Conservation (phyloP, 371 early-diverging fungal species). For the Mortierella sp. region DNA sequence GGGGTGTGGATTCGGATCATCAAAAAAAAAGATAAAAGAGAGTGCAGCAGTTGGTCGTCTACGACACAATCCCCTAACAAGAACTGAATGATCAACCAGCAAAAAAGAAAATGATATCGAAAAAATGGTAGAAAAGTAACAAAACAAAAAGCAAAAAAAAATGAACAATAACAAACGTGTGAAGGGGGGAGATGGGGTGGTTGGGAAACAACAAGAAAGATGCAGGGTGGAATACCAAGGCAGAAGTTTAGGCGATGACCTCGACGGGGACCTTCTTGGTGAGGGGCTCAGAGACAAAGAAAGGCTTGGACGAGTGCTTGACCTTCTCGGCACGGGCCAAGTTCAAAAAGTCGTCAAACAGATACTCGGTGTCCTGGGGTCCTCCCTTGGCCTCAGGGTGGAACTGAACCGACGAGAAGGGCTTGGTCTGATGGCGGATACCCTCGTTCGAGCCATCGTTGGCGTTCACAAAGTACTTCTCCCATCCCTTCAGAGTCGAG, state of each 20-base stretch:
- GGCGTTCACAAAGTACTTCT: slow-evolving; percentile 90
- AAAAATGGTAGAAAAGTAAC: not conserved
- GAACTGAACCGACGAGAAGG: slow-evolving; percentile 93
- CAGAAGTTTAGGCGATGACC: slow-evolving; percentile 30
- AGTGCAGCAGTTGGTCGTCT: slow-evolving; percentile 21
- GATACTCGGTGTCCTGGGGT: slow-evolving; percentile 91
- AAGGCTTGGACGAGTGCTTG: slow-evolving; percentile 49
- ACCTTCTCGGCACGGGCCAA: slow-evolving; percentile 62
- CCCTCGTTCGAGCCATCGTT: slow-evolving; percentile 97
- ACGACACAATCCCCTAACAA: too few relatives aligned
- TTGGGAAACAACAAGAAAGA: not conserved
- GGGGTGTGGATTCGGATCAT: too few relatives aligned
- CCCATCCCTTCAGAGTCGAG: slow-evolving; percentile 69
- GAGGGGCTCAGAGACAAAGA: slow-evolving; percentile 39
- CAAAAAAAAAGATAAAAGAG: not conserved
- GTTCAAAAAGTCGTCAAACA: slow-evolving; percentile 82
- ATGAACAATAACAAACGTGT: not conserved
- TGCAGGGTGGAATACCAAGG: not conserved
- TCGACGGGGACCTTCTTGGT: slow-evolving; percentile 40
- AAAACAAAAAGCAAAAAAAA: not conserved
- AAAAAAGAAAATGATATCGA: slow-evolving; percentile 12
- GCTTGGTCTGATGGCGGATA: slow-evolving; percentile 78
- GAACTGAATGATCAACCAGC: not conserved
- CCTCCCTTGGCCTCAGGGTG: slow-evolving; percentile 97
- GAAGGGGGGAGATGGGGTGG: not conserved